These are phyloP conservation scores for Breynia disticha DNA, from an alignment of 441 rosid genomes.

Conservation along the genomic window DNA sequence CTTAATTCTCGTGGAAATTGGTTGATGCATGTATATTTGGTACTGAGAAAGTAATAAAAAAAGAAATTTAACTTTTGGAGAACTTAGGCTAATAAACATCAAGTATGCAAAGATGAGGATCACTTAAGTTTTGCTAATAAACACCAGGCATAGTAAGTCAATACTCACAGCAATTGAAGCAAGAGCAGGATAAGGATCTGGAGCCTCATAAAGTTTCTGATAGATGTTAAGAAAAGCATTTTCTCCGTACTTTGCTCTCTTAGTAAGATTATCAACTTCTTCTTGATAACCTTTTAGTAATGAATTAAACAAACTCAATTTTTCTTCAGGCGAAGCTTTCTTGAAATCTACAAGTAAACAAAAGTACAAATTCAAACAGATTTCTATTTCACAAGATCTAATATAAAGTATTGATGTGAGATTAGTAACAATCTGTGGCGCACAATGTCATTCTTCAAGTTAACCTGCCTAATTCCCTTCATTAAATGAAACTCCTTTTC, in stretches of 20 bases:
- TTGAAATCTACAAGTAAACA: conserved; percentile 70
- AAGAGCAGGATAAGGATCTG: conserved; percentile 95
- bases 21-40: no score
- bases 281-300: conserved; percentile 95
- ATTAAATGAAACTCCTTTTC: background rate
- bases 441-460: no score
- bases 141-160: conserved; percentile 4
- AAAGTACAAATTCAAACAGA: conserved; percentile 2
- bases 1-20: no score
- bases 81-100: background rate
- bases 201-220: conserved; percentile 98
- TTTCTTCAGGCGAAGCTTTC: conserved; percentile 88
- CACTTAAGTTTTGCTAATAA: no score
- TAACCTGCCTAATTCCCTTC: background rate
- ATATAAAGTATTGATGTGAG: no score
- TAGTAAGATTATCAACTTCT: conserved; percentile 99
- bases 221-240: conserved; percentile 95
- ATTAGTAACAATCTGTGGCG: no score
- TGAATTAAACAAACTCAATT: conserved; percentile 76
- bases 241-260: conserved; percentile 98
- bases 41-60: no score
- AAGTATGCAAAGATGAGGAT: no score
- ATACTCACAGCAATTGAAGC: conserved; percentile 83
- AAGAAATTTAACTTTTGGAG: no score
- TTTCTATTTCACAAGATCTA: no score